These are phyloP conservation scores for Apostasia shenzhenica DNA, from an alignment of 106 monocot species.

Conservation along the genomic window DNA sequence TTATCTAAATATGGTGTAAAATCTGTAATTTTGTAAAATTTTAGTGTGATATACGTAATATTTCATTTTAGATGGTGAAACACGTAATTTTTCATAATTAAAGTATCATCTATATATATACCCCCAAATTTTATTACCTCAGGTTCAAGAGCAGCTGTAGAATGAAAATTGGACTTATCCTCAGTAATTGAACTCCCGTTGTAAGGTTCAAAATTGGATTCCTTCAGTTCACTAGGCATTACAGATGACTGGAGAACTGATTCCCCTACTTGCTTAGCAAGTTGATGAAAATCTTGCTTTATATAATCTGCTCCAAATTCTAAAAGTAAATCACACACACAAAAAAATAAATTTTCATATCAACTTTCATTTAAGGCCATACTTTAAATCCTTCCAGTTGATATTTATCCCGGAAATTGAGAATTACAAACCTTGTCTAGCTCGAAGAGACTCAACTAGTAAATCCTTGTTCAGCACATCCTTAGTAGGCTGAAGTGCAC, in stretches of 20 bases:
- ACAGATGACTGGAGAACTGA: constrained; percentile 22
- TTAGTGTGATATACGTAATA: too few relatives aligned
- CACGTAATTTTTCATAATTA: too few relatives aligned
- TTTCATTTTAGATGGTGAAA: too few relatives aligned
- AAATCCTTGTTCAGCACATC: constrained; percentile 13
- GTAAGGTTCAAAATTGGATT: constrained; percentile 5
- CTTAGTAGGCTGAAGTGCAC: constrained; percentile 15
- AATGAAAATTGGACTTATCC: background rate
- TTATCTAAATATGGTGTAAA: too few relatives aligned
- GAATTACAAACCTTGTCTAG: constrained; percentile 27
- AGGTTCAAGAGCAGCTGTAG: background rate
- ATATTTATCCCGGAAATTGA: background rate
- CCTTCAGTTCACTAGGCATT: constrained; percentile 10
- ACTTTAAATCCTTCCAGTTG: background rate
- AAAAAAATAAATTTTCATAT: background rate
- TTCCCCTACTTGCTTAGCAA: constrained; percentile 29
- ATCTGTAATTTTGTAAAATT: too few relatives aligned
- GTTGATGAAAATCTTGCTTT: constrained; percentile 23
- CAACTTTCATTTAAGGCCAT: background rate
- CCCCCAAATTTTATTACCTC: too few relatives aligned
- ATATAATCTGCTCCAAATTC: constrained; percentile 5
- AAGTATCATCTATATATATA: too few relatives aligned
- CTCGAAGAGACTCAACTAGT: constrained; percentile 8
- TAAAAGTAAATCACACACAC: background rate
- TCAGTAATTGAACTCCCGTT: constrained; percentile 5